phyloP scores from a whole-genome alignment of 805 yeast species.

The Blastobotrys robertii region DNA sequence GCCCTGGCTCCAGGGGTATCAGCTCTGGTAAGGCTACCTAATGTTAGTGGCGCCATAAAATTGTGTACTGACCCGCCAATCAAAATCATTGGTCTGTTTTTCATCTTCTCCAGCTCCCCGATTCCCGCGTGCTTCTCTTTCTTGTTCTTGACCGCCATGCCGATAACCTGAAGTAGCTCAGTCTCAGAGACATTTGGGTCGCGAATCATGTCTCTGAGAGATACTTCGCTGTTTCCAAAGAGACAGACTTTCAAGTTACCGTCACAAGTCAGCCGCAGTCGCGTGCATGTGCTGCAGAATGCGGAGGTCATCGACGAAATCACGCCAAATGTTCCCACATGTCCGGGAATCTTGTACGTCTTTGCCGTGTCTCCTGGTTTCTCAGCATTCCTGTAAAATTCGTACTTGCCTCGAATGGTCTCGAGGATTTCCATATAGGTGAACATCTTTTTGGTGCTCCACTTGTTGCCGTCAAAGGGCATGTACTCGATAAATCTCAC shows the following conservation, averaged over 20 bases:
- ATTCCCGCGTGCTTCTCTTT: constrained; percentile 45
- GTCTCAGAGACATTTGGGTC: constrained; percentile 26
- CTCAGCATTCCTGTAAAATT: constrained; percentile 17
- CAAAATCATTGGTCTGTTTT: constrained; percentile 47
- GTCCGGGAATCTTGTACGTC: constrained; percentile 34
- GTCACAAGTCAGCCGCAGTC: constrained; percentile 42
- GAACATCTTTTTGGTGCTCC: constrained; percentile 39
- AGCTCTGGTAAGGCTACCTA: not conserved
- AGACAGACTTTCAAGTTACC: constrained; percentile 47
- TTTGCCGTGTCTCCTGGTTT: constrained; percentile 42
- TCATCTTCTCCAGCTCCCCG: constrained; percentile 35
- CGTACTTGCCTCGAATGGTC: constrained; percentile 26
- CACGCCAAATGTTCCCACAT: constrained; percentile 39
- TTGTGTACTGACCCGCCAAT: constrained; percentile 39
- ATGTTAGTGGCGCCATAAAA: not conserved
- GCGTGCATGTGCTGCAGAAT: constrained; percentile 44
- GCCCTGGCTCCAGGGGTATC: not conserved
- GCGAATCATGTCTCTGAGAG: constrained; percentile 37
- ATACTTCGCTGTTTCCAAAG: constrained; percentile 43
- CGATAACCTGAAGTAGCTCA: constrained; percentile 33
- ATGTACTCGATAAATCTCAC: constrained; percentile 48
- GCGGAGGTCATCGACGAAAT: constrained; percentile 48
- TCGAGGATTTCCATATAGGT: constrained; percentile 36
- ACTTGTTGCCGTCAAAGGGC: constrained; percentile 50
- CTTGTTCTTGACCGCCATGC: constrained; percentile 37